Evolutionary conservation across 257 asterid species (phyloP).

Genomic region (Fraxinus pennsylvanica): DNA sequence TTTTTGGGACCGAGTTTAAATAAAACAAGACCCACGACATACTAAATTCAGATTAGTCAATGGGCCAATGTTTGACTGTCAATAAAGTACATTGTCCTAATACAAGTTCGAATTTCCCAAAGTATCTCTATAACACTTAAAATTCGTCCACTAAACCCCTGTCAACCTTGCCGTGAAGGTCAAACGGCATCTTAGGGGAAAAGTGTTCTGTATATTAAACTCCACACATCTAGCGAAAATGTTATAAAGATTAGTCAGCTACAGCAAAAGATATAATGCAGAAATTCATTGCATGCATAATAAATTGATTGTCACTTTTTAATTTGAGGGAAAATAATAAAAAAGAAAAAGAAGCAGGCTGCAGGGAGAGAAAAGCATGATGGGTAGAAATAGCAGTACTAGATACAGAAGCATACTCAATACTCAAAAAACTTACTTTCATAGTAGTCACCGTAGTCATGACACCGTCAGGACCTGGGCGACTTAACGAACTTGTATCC

Average conservation of each 20-base stretch:
- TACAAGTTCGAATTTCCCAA: too few relatives aligned
- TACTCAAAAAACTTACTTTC: conserved; percentile 53
- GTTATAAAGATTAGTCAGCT: conserved; percentile 8
- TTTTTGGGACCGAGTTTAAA: background rate
- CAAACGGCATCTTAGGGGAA: too few relatives aligned
- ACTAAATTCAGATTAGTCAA: background rate
- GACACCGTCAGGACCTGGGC: conserved; percentile 72
- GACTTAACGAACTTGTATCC: conserved; percentile 75
- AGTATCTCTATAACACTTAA: too few relatives aligned
- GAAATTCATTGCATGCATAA: background rate
- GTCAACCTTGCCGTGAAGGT: too few relatives aligned
- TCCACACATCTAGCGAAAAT: background rate
- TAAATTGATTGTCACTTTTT: background rate
- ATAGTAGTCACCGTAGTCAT: conserved; percentile 77
- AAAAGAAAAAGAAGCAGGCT: background rate
- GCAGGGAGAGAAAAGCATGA: background rate
- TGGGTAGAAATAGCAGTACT: background rate
- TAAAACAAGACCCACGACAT: background rate
- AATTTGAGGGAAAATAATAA: background rate
- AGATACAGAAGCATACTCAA: background rate
- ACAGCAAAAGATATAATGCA: conserved; percentile 1
- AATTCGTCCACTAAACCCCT: too few relatives aligned
- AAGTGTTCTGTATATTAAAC: too few relatives aligned
- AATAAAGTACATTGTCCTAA: too few relatives aligned
- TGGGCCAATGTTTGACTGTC: too few relatives aligned